Evolutionary conservation across 2,329 filamentous ascomycete species (phyloP).

Genomic region (Cytospora piceicola): DNA sequence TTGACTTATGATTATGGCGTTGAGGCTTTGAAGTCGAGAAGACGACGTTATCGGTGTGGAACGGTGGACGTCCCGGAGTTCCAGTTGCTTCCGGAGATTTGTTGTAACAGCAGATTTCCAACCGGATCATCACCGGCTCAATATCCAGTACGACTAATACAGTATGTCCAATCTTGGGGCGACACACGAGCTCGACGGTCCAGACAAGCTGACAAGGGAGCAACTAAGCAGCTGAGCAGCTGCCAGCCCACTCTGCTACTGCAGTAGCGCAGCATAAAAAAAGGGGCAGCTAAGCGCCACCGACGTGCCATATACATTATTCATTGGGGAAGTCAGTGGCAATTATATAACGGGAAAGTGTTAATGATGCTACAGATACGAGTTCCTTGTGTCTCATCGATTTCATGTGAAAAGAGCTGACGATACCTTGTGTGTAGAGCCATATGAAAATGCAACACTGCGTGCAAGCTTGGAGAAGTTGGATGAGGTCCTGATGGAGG

Average conservation of each 20-base stretch:
- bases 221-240: no score
- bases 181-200: background rate
- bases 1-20: conserved; percentile 10
- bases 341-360: background rate
- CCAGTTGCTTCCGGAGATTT: background rate
- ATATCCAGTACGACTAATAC: background rate
- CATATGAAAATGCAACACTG: background rate
- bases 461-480: background rate
- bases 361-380: background rate
- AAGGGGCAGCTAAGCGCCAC: conserved; percentile 2
- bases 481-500: background rate
- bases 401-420: background rate
- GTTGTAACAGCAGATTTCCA: background rate
- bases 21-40: background rate
- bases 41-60: background rate
- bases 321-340: background rate
- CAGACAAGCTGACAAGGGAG: background rate
- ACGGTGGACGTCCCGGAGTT: background rate
- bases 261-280: background rate
- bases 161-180: background rate
- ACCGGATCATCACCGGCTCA: background rate
- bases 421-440: background rate
- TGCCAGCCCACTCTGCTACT: background rate
- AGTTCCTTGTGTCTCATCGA: background rate
- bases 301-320: background rate